Evolutionary conservation across 23 red algal genomes (phyloP).

Genomic region (Chondrus crispus): DNA sequence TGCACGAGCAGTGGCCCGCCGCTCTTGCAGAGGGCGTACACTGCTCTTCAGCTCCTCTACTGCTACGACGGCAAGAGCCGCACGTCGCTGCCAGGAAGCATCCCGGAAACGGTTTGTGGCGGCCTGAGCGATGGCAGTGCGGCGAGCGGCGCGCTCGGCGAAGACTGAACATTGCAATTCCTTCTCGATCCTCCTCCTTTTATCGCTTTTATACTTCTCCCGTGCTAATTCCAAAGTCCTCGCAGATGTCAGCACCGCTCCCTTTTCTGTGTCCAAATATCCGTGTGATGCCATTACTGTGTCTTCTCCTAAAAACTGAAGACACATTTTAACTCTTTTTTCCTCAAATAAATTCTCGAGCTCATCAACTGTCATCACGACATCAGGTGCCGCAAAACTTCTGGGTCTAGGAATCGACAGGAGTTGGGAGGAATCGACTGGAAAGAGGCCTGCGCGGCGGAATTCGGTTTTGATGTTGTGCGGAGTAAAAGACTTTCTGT

Average conservation of each 20-base stretch:
- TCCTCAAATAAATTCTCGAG: conserved; percentile 7
- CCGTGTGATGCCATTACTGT: background rate
- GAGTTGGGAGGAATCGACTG: background rate
- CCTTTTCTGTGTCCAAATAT: conserved; percentile 2
- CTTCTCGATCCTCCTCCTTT: background rate
- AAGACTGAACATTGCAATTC: background rate
- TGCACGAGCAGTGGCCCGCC: background rate
- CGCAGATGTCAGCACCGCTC: background rate
- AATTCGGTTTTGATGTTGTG: background rate
- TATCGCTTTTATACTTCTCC: background rate
- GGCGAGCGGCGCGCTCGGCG: too few relatives aligned
- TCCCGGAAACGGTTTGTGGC: background rate
- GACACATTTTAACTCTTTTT: background rate
- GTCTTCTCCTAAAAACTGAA: background rate
- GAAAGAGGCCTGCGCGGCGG: background rate
- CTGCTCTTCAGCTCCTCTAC: background rate
- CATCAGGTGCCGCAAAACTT: background rate
- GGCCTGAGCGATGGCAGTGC: background rate
- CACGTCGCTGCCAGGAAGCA: background rate
- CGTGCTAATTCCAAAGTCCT: background rate
- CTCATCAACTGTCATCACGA: background rate
- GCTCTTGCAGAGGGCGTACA: background rate
- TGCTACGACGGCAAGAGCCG: background rate
- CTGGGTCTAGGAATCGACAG: background rate
- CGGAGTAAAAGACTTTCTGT: background rate